A percentile compares a stretch with the other conserved stretches of the same genome.
These are phyloP conservation scores for Chrysanthemum makinoi DNA, from an alignment of 129 eudicot species.

Conservation along the genomic window DNA sequence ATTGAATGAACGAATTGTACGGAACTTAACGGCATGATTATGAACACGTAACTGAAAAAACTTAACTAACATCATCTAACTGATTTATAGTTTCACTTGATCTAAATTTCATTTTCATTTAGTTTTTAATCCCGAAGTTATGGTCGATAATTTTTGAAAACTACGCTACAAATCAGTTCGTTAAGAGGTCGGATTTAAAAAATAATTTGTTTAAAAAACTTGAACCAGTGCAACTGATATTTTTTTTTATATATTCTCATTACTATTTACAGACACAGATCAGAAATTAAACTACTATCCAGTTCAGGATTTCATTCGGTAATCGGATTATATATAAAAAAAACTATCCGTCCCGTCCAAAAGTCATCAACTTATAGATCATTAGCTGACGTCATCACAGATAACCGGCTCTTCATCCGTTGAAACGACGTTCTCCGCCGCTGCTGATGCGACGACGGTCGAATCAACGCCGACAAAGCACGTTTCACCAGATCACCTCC, in stretches of 20 bases:
- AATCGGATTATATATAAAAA: constrained; percentile 32
- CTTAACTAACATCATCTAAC: too few species aligned
- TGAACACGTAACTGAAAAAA: too few species aligned
- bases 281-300: constrained; percentile 10
- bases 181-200: too few species aligned
- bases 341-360: constrained; percentile 37
- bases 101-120: too few species aligned
- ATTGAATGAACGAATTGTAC: neutral
- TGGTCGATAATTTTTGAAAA: too few species aligned
- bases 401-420: constrained; percentile 59
- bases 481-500: constrained; percentile 76
- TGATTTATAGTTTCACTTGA: too few species aligned
- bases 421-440: constrained; percentile 63
- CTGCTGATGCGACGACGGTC: constrained; percentile 82
- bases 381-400: constrained; percentile 50
- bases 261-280: constrained; percentile 26
- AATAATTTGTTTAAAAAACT: too few species aligned
- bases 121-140: too few species aligned
- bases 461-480: constrained; percentile 75
- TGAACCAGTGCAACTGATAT: too few species aligned
- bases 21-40: neutral
- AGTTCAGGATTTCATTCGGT: constrained; percentile 25
- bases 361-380: neutral
- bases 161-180: too few species aligned
- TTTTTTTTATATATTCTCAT: constrained; percentile 10